Evolutionary conservation across 306 rosid species (phyloP).

Genomic region (Quercus mongolica): DNA sequence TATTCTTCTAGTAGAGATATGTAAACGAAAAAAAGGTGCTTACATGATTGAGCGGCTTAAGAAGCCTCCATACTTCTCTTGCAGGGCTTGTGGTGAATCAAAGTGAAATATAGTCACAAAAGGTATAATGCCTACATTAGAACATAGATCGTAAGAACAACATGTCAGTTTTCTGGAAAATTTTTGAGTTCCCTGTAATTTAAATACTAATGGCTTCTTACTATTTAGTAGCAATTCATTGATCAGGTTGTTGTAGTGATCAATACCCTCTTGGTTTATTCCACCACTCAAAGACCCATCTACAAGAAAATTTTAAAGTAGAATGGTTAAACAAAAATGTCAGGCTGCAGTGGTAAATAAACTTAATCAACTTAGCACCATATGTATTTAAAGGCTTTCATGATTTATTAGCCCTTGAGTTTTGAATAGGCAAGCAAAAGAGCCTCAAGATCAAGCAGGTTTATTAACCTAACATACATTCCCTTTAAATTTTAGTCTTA

Average conservation of each 20-base stretch:
- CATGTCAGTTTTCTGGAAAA: neutral
- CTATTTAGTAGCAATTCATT: constrained; percentile 10
- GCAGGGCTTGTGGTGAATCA: constrained; percentile 20
- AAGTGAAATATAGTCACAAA: constrained; percentile 24
- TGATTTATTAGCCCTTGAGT: no score
- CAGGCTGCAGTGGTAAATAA: neutral
- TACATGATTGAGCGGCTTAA: constrained; percentile 32
- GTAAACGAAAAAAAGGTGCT: neutral
- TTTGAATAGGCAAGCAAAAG: no score
- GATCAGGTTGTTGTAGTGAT: constrained; percentile 12
- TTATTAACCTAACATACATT: no score
- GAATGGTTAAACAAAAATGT: no score
- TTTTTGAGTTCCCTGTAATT: neutral
- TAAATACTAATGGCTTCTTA: neutral
- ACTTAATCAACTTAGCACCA: no score
- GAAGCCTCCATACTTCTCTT: constrained; percentile 11
- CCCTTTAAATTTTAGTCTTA: no score
- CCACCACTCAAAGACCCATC: constrained; percentile 17
- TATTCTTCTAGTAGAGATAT: no score
- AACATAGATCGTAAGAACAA: neutral
- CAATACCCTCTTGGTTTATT: constrained; percentile 11
- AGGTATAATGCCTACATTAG: constrained; percentile 23
- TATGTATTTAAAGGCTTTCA: no score
- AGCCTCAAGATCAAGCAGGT: no score
- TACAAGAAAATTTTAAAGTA: neutral